These are phyloP conservation scores for Fusarium bactridioides DNA, from an alignment of 2,329 filamentous ascomycete genomes.

Conservation along the genomic window DNA sequence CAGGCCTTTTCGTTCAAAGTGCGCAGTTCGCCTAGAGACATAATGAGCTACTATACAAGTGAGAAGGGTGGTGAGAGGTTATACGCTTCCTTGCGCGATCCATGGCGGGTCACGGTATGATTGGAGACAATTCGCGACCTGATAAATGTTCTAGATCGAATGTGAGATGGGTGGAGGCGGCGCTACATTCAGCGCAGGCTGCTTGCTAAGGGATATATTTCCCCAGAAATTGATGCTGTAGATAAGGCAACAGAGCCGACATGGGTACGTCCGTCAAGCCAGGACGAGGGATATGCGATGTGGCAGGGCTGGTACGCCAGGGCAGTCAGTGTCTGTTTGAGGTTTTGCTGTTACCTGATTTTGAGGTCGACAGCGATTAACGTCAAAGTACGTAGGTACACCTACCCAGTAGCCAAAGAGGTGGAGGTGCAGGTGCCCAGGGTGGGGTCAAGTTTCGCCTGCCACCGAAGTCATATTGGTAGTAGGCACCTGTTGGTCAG, in stretches of 20 bases:
- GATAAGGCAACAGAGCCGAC: slow-evolving; percentile 49
- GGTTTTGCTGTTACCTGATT: slow-evolving; percentile 33
- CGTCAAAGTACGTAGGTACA: slow-evolving; percentile 2
- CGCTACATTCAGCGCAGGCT: slow-evolving; percentile 57
- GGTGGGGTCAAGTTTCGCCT: slow-evolving; percentile 5
- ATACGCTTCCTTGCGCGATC: slow-evolving; percentile 71
- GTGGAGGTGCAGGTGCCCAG: slow-evolving; percentile 17
- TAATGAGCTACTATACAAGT: slow-evolving; percentile 23
- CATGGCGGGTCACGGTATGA: slow-evolving; percentile 57
- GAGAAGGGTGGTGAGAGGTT: slow-evolving; percentile 35
- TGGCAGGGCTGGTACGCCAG: slow-evolving; percentile 26
- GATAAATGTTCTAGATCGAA: slow-evolving; percentile 23
- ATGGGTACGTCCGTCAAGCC: slow-evolving; percentile 49
- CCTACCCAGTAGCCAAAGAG: background rate
- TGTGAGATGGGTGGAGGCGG: slow-evolving; percentile 38
- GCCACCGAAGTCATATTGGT: background rate
- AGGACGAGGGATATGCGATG: slow-evolving; percentile 36
- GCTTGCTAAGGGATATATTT: slow-evolving; percentile 54
- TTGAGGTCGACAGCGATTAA: slow-evolving; percentile 27
- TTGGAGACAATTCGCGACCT: slow-evolving; percentile 39
- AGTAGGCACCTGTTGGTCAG: background rate
- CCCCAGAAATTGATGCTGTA: slow-evolving; percentile 47
- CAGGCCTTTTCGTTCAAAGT: slow-evolving; percentile 87
- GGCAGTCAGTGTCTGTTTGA: slow-evolving; percentile 5
- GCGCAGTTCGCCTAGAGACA: slow-evolving; percentile 80